Evolutionary conservation across 1,139 yeast genomes (phyloP), one percentile per base, ranked within the genome.

Genomic region (Sugiyamaella japonica): DNA sequence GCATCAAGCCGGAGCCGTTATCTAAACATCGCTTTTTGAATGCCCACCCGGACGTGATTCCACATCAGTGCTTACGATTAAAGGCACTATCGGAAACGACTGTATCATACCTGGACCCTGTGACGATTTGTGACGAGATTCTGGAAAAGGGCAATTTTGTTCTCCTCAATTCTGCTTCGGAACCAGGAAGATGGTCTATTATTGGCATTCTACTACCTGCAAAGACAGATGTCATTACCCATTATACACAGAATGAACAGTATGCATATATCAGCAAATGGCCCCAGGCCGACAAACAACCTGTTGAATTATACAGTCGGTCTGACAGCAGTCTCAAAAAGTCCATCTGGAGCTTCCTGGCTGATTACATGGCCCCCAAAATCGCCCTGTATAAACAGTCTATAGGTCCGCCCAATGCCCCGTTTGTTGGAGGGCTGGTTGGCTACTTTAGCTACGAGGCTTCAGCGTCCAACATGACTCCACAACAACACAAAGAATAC

Each of bases 391-490:
- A 59, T 56, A 50, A 55, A 36, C 8, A 40, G 12, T 57, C 51
- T 36, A 57, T 54, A 7, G 59, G 61, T 25, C 52, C 54, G 9
- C 34, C 70, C 1, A 64, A 63, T 1, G 59, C 47, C 20, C 64
- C 63, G 2, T 95, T 95, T 66, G 75, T 84, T 56, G 99, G 99
- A 20, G 99, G 99, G 0, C 77, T 86, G 36, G 74, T 90, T 58
- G 99, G 99, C 1, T 75, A 87, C 46, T 70, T 93, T 10, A 86
- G 96, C 0, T 93, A 93, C 67, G 99, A 93, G 68, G 90, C 86
- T 15, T 50, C 51, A 12, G 25, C 52, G 12, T 17, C 61, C 54
- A 32, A 52, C 52, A 53, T 50, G 39, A 49, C 20, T 41, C 55
- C 53, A 71, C 91, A 23, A 32, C 50, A 13, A 40, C 44, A 3